Conservation (phyloP, 139 green algal species). For the Deuterostichococcus epilithicus region DNA sequence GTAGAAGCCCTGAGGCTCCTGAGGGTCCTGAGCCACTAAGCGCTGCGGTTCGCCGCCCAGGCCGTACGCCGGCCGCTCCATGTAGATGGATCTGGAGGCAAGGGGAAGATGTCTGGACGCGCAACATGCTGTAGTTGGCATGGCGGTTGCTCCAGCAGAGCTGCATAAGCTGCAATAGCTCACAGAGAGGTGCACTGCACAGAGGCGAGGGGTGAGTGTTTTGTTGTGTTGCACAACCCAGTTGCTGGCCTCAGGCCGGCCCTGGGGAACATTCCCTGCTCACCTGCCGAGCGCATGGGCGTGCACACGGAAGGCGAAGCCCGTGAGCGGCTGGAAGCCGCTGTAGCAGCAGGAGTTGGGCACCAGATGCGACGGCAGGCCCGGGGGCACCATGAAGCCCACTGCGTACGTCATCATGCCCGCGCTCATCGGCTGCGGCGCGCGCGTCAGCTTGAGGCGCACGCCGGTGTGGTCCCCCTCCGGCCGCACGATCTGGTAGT, state of each 20-base stretch:
- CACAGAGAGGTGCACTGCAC: no score
- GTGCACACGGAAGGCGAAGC: constrained; percentile 82
- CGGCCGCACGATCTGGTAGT: constrained; percentile 58
- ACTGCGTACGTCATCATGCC: constrained; percentile 67
- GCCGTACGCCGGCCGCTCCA: constrained; percentile 13
- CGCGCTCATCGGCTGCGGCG: constrained; percentile 46
- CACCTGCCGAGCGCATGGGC: constrained; percentile 71
- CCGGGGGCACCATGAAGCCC: constrained; percentile 63
- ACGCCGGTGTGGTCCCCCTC: constrained; percentile 60
- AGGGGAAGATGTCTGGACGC: no score
- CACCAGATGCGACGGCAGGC: constrained; percentile 36
- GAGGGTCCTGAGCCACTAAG: constrained; percentile 35
- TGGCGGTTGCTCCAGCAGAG: no score
- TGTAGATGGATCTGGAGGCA: constrained; percentile 18
- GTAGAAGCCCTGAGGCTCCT: constrained; percentile 77
- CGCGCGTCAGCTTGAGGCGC: constrained; percentile 43
- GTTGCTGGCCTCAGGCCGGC: background rate
- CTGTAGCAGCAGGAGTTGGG: constrained; percentile 77
- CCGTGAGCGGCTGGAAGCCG: constrained; percentile 60
- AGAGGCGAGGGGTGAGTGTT: no score
- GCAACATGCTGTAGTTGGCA: no score
- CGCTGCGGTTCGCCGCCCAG: background rate
- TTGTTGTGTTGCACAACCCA: no score
- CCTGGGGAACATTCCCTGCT: constrained; percentile 12
- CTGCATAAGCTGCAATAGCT: no score